These are phyloP conservation scores for Polyplosphaeria fusca DNA, from an alignment of 495 filamentous ascomycete genomes.

Conservation along the genomic window DNA sequence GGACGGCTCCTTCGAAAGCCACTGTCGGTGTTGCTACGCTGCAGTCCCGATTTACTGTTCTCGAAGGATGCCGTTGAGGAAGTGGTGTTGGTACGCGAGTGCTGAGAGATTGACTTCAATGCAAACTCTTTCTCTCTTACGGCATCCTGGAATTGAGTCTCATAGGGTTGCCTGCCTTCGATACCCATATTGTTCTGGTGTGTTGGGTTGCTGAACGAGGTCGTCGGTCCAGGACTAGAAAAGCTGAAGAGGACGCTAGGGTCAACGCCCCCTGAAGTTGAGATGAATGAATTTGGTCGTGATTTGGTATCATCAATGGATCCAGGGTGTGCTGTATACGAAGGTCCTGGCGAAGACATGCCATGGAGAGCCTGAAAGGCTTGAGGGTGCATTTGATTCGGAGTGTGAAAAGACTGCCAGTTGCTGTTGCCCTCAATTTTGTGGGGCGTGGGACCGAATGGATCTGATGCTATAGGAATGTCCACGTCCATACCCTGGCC, in stretches of 20 bases:
- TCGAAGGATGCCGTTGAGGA: slow-evolving; percentile 29
- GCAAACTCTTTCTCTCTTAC: slow-evolving; percentile 31
- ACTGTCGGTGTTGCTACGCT: slow-evolving; percentile 41
- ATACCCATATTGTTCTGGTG: slow-evolving; percentile 2
- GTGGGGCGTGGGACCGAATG: slow-evolving; percentile 36
- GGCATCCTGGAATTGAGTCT: slow-evolving; percentile 33
- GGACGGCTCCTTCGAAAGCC: slow-evolving; percentile 29
- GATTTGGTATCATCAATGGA: slow-evolving; percentile 7
- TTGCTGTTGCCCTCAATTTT: slow-evolving; percentile 18
- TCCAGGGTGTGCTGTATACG: slow-evolving; percentile 10
- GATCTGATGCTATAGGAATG: slow-evolving; percentile 32
- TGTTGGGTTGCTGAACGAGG: slow-evolving; percentile 9
- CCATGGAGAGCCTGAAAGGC: slow-evolving; percentile 31
- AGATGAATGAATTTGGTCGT: slow-evolving; percentile 28
- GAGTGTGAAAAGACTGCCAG: slow-evolving; percentile 19
- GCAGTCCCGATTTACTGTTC: slow-evolving; percentile 26
- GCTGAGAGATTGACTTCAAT: slow-evolving; percentile 28
- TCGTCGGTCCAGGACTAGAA: slow-evolving; percentile 20
- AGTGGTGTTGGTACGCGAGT: slow-evolving; percentile 34
- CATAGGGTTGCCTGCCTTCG: slow-evolving; percentile 34
- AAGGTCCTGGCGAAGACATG: slow-evolving; percentile 20
- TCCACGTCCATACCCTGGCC: slow-evolving; percentile 33
- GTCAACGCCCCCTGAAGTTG: slow-evolving; percentile 34
- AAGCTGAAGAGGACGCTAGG: slow-evolving; percentile 39
- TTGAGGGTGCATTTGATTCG: slow-evolving; percentile 26